Evolutionary conservation across 257 asterid species (phyloP), one percentile per base, ranked within the genome.

Genomic region (Solanum boliviense): DNA sequence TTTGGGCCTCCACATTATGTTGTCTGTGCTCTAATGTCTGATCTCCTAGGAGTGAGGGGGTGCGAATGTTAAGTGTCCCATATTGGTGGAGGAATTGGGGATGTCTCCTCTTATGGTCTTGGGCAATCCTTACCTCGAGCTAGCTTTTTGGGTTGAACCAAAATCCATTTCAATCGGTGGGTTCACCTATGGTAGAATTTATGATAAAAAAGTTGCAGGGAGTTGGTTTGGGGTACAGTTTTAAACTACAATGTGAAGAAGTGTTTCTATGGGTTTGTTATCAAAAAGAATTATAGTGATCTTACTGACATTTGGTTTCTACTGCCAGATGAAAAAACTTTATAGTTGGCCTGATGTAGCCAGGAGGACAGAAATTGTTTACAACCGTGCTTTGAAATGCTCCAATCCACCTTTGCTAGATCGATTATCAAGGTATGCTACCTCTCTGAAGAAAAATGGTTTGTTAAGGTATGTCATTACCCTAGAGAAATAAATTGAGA

Each of bases 261-360:
- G 86, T 29, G 38, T 20, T 82, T 52, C 70, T 18, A 20, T 10
- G 36, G 25, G 70, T 82, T 82, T 31, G 27, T 31, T 82, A 48
- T 20, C 29, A 5, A 52, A 5, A 5, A 81, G 62, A 9, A 11
- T 36, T 81, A 31, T 9, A 7, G 70, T 0, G 29, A 31, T 36
- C 32, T 41, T 34, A 46, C 89, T 72, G 60, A 52, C 35, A 70
- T 29, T 41, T 44, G 62, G 31, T 32, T 84, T 88, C 88, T 86
- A 68, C 68, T 18, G 78, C 84, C 97, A 97, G 99, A 92, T 97
- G 93, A 96, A 96, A 93, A 89, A 94, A 87, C 96, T 97, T 52
- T 96, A 96, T 88, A 97, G 99, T 87, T 97, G 99, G 99, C 98
- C 92, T 88, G 99, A 96, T 87, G 99, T 97, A 84, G 98, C 99